A percentile compares a stretch with the other conserved stretches of the same genome.
phyloP scores from a whole-genome alignment of 2,329 filamentous ascomycete genomes.

The Cladorrhinum sp. region DNA sequence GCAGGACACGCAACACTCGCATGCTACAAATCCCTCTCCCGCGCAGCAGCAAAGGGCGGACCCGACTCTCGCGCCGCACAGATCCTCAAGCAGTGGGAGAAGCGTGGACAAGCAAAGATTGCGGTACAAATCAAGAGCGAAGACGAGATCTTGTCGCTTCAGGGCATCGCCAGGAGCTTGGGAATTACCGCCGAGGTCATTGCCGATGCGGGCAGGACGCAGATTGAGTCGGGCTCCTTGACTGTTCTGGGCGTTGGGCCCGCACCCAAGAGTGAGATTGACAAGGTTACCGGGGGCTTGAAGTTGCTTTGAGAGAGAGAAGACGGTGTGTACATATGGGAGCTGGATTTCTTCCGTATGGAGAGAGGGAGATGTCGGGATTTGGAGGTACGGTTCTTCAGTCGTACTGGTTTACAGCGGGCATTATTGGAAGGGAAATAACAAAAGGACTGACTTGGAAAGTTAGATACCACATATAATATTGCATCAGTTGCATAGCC shows the following conservation, averaged over 20 bases:
- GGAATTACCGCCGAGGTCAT: conserved; percentile 88
- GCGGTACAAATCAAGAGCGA: conserved; percentile 85
- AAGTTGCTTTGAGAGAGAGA: conserved; percentile 67
- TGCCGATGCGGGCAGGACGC: conserved; percentile 91
- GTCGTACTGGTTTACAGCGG: no score
- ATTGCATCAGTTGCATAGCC: background rate
- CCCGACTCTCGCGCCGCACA: conserved; percentile 53
- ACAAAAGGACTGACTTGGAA: background rate
- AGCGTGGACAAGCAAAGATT: conserved; percentile 84
- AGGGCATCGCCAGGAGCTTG: conserved; percentile 76
- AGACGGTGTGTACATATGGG: no score
- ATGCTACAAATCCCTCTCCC: conserved; percentile 83
- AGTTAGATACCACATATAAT: conserved; percentile 1
- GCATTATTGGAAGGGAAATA: background rate
- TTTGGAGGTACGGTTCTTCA: no score
- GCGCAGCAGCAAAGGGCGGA: conserved; percentile 45
- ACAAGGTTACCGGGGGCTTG: conserved; percentile 78
- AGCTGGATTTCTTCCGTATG: background rate
- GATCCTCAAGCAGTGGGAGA: conserved; percentile 82
- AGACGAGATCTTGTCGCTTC: conserved; percentile 71
- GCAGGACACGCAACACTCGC: conserved; percentile 94
- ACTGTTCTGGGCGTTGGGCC: conserved; percentile 85
- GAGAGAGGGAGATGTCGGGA: no score
- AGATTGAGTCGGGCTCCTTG: conserved; percentile 89
- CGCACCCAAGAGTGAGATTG: conserved; percentile 81